Conservation (phyloP, 768 basidiomycete genomes). For the Cystobasidium onofrii region DNA sequence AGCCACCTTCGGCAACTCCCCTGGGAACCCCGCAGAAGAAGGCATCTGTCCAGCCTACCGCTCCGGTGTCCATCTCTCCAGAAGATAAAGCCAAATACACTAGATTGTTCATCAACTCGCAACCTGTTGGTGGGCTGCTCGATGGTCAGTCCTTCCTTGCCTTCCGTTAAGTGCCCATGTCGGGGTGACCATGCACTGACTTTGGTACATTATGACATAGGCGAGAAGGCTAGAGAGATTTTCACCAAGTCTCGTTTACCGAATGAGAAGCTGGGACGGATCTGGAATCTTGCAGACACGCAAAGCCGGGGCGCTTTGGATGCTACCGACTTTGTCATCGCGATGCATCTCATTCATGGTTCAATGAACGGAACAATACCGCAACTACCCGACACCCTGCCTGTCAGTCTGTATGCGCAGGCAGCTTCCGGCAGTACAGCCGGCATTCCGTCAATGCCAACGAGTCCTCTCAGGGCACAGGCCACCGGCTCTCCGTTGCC, state of each 20-base stretch:
- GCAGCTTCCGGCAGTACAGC: conserved; percentile 48
- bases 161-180: not conserved
- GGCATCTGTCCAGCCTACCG: not conserved
- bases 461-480: conserved; percentile 54
- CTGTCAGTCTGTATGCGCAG: conserved; percentile 65
- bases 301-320: conserved; percentile 84
- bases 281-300: conserved; percentile 95
- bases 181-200: not conserved
- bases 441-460: not conserved
- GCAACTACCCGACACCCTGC: conserved; percentile 64
- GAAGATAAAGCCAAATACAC: conserved; percentile 80
- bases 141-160: conserved; percentile 54
- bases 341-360: conserved; percentile 75
- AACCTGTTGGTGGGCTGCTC: conserved; percentile 67
- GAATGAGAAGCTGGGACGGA: conserved; percentile 77
- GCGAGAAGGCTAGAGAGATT: conserved; percentile 77
- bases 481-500: conserved; percentile 44
- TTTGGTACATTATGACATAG: conserved; percentile 46
- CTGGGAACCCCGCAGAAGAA: conserved; percentile 9
- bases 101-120: conserved; percentile 63
- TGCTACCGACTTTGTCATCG: conserved; percentile 81
- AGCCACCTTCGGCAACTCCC: not conserved
- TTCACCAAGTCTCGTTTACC: conserved; percentile 85
- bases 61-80: conserved; percentile 25
- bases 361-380: conserved; percentile 70